phyloP scores from a whole-genome alignment of 371 early-diverging fungal genomes.

The Batkoa obscura region DNA sequence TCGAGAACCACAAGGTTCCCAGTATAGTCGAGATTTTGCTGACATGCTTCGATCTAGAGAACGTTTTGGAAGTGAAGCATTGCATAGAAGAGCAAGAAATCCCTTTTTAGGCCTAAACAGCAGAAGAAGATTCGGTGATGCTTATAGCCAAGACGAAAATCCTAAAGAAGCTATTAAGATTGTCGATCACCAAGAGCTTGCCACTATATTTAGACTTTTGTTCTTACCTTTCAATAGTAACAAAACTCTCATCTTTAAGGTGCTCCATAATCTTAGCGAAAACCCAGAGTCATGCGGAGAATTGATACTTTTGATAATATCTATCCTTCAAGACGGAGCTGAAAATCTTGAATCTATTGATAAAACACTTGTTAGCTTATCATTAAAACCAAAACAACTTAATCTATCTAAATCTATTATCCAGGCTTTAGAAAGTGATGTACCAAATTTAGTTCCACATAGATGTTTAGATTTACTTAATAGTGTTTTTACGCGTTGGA shows the following conservation, averaged over 20 bases:
- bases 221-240: conserved; percentile 59
- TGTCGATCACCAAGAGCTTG: conserved; percentile 60
- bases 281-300: conserved; percentile 74
- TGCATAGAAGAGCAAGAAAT: background rate
- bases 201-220: conserved; percentile 62
- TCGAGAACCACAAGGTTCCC: too few species aligned
- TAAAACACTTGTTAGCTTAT: conserved; percentile 52
- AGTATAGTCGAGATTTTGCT: too few species aligned
- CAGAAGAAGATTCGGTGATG: background rate
- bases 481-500: background rate
- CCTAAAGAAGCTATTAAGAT: conserved; percentile 53
- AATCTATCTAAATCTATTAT: conserved; percentile 15
- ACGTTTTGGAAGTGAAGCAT: background rate
- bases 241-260: conserved; percentile 41
- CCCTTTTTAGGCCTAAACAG: background rate
- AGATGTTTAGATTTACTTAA: conserved; percentile 64
- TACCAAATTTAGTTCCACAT: conserved; percentile 69
- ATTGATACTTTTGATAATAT: conserved; percentile 62
- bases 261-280: conserved; percentile 75
- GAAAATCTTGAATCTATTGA: conserved; percentile 58
- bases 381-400: conserved; percentile 22
- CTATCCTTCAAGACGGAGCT: conserved; percentile 67
- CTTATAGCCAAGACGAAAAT: conserved; percentile 7
- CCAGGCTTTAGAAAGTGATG: conserved; percentile 20
- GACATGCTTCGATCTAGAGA: too few species aligned